Percentiles rank a stretch among this genome's conserved stretches.
Evolutionary conservation across 2,329 filamentous ascomycete genomes (phyloP).

Genomic region (Botryotinia narcissicola): DNA sequence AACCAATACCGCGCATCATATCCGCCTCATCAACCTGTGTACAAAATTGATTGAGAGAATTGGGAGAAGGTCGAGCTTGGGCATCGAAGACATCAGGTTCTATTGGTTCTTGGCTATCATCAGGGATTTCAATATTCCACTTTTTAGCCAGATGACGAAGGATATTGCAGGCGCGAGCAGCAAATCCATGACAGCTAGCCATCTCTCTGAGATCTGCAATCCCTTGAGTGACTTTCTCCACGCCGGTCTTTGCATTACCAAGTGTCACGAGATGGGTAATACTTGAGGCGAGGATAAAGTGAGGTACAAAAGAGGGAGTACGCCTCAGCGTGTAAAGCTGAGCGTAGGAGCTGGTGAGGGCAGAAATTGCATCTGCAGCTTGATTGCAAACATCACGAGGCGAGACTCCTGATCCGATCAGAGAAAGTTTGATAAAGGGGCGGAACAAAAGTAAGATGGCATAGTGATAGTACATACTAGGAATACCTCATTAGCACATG

Average conservation of each 20-base stretch:
- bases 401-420: conserved; percentile 32
- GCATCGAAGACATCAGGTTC: conserved; percentile 38
- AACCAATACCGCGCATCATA: conserved; percentile 36
- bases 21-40: conserved; percentile 30
- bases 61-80: conserved; percentile 23
- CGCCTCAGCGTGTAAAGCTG: conserved; percentile 37
- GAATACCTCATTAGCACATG: not conserved
- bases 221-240: conserved; percentile 50
- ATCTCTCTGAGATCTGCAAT: conserved; percentile 59
- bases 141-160: conserved; percentile 56
- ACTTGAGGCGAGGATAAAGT: conserved; percentile 35
- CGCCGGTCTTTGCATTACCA: conserved; percentile 33
- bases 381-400: conserved; percentile 37
- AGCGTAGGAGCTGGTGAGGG: conserved; percentile 37
- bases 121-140: conserved; percentile 56
- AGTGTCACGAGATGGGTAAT: conserved; percentile 33
- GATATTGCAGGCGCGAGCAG: conserved; percentile 42
- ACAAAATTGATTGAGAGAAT: conserved; percentile 32
- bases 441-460: conserved; percentile 71
- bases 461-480: conserved; percentile 68
- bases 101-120: conserved; percentile 39
- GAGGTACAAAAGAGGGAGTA: conserved; percentile 38
- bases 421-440: conserved; percentile 49
- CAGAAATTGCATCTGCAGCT: conserved; percentile 39
- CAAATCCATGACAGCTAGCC: conserved; percentile 45